Base-by-base conservation (phyloP, 306 rosid species). In the Astragalus glycyphyllos region DNA sequence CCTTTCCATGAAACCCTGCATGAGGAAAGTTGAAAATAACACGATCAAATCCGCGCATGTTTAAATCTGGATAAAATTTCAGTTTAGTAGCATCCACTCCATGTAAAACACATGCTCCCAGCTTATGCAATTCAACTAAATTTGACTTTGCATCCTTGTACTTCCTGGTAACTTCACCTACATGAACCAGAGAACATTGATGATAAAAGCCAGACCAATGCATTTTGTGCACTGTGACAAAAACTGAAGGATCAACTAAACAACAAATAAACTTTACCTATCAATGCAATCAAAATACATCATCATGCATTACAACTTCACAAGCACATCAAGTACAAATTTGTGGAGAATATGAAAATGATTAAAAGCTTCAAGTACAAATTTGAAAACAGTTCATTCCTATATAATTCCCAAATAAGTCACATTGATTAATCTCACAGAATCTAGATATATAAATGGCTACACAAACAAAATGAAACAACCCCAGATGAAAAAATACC, bases 1-100 rank as follows among this genome's bases (percentile, higher is more conserved):
- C 94, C 17, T 11, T 85, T 12, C 85, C 66, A 17, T 35, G 41
- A 51, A 88, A 88, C 46, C 86, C 93, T 0, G 86, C 88, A 75
- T 87, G 92, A 45, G 89, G 92, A 46, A 88, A 85, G 68, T 88
- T 88, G 76, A 81, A 85, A 63, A 83, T 75, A 46, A 88, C 58
- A 11, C 82, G 58, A 78, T 88, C 90, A 41, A 88, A 87, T 68
- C 66, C 69, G 40, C 61, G 79, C 78, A 49, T 69, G 3, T 11
- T 45, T 50, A 87, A 74, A 50, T 65, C 56, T 9, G 81, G 9
- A 50, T 80, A 72, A 49, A 5, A 7, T 58, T 63, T 63, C 95
- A 88, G 80, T 68, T 31, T 73, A 11, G 89, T 80, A 13, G 90
- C 96, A 80, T 87, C 83, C 44, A 89, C 79, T 68, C 72, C 84